Conservation (phyloP, 2,329 filamentous ascomycete species). For the Phaeosphaeria sp. region DNA sequence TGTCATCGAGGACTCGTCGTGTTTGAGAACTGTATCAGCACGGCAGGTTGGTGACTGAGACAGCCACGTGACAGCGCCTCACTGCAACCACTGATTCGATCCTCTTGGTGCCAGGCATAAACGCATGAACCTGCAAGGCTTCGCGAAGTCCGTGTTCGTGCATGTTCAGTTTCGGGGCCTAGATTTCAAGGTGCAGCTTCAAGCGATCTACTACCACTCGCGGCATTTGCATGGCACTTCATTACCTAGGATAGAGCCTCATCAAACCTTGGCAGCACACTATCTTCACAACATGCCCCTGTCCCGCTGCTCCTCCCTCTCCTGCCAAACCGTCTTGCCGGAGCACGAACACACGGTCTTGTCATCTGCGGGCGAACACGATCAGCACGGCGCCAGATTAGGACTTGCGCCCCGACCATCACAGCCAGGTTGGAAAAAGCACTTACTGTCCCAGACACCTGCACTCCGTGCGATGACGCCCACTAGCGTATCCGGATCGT, state of each 20-base stretch:
- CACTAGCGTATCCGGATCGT: slow-evolving; percentile 85
- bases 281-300: slow-evolving; percentile 82
- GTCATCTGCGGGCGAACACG: slow-evolving; percentile 61
- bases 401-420: neutral
- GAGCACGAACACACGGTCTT: slow-evolving; percentile 98
- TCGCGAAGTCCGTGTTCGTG: slow-evolving; percentile 37
- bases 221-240: slow-evolving; percentile 27
- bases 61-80: slow-evolving; percentile 41
- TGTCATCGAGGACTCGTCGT: slow-evolving; percentile 22
- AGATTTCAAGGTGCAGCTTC: slow-evolving; percentile 34
- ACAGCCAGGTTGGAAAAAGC: neutral
- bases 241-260: slow-evolving; percentile 18
- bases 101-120: slow-evolving; percentile 37
- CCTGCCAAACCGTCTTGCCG: slow-evolving; percentile 97
- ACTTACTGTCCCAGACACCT: slow-evolving; percentile 82
- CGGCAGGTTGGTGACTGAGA: slow-evolving; percentile 42
- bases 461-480: slow-evolving; percentile 95
- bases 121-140: slow-evolving; percentile 41
- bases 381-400: slow-evolving; percentile 2
- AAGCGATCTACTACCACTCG: slow-evolving; percentile 18
- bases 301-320: slow-evolving; percentile 84
- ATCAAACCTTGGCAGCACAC: slow-evolving; percentile 6
- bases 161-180: slow-evolving; percentile 43
- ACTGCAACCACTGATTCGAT: slow-evolving; percentile 28
- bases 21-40: slow-evolving; percentile 50